phyloP scores from a whole-genome alignment of 176 grass and related monocot genomes.

The Saccharum spontaneum region DNA sequence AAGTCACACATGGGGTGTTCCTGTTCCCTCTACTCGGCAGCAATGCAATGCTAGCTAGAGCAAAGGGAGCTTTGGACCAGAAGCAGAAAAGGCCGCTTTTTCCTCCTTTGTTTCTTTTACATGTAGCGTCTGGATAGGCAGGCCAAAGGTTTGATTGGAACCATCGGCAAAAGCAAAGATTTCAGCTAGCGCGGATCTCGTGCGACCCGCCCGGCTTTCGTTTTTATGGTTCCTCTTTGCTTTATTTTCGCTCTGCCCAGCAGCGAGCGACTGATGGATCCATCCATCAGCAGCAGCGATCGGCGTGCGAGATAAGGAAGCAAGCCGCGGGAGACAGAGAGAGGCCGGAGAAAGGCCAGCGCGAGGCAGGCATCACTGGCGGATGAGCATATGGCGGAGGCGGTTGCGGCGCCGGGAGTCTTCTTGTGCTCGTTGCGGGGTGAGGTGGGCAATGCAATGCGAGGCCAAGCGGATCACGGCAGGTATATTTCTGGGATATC shows the following conservation, averaged over 20 bases:
- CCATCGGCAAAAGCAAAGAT: conserved; percentile 44
- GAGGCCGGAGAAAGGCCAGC: too few species aligned
- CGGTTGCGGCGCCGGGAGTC: neutral
- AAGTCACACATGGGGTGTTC: conserved; percentile 49
- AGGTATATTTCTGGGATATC: neutral
- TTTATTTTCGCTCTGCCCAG: neutral
- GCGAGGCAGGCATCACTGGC: neutral
- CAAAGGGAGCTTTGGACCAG: neutral
- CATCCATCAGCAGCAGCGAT: too few species aligned
- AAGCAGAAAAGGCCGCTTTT: neutral
- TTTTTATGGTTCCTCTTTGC: conserved; percentile 21
- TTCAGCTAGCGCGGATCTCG: conserved; percentile 18
- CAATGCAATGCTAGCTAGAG: too few species aligned
- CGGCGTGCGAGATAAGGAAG: neutral
- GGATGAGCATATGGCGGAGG: neutral
- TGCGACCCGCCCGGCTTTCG: neutral
- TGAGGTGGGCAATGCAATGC: neutral
- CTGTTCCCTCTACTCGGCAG: neutral
- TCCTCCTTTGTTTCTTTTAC: neutral
- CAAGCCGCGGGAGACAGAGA: neutral
- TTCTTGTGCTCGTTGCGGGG: neutral
- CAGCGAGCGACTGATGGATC: neutral
- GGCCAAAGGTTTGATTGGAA: conserved; percentile 34
- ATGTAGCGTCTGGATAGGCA: conserved; percentile 39
- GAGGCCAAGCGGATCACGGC: conserved; percentile 23